phyloP scores from a whole-genome alignment of 306 rosid genomes.

The Inga laurina region DNA sequence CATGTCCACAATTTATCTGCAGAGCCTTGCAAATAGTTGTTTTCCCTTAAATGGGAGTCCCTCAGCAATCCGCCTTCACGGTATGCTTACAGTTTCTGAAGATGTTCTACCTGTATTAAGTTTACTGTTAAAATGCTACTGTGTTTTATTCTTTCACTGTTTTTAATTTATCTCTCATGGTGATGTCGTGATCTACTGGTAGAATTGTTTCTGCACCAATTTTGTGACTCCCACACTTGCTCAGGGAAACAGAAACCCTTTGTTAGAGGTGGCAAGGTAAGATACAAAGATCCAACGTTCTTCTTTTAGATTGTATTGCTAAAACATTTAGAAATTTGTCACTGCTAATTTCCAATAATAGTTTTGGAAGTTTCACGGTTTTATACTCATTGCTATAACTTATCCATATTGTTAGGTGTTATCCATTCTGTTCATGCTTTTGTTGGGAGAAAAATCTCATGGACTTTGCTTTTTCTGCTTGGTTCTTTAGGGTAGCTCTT shows the following conservation, averaged over 20 bases:
- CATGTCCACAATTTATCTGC: constrained; percentile 31
- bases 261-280: constrained; percentile 87
- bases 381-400: constrained; percentile 22
- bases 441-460: background rate
- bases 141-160: background rate
- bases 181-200: constrained; percentile 35
- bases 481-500: constrained; percentile 30
- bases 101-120: constrained; percentile 13
- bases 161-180: constrained; percentile 28
- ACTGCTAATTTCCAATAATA: constrained; percentile 22
- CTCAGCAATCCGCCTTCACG: constrained; percentile 82
- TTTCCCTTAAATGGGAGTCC: constrained; percentile 69
- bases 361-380: constrained; percentile 14
- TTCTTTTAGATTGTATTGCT: background rate
- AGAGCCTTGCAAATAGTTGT: constrained; percentile 85
- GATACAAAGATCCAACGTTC: constrained; percentile 21
- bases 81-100: constrained; percentile 44
- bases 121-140: constrained; percentile 3
- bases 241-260: constrained; percentile 78
- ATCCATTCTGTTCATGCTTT: constrained; percentile 29
- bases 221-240: constrained; percentile 92
- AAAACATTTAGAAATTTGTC: constrained; percentile 1
- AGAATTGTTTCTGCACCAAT: constrained; percentile 93
- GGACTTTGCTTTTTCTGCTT: constrained; percentile 18
- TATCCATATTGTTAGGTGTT: constrained; percentile 21